Evolutionary conservation across 345 rosid species (phyloP), one percentile per base, ranked within the genome.

Genomic region (Stellera chamaejasme): DNA sequence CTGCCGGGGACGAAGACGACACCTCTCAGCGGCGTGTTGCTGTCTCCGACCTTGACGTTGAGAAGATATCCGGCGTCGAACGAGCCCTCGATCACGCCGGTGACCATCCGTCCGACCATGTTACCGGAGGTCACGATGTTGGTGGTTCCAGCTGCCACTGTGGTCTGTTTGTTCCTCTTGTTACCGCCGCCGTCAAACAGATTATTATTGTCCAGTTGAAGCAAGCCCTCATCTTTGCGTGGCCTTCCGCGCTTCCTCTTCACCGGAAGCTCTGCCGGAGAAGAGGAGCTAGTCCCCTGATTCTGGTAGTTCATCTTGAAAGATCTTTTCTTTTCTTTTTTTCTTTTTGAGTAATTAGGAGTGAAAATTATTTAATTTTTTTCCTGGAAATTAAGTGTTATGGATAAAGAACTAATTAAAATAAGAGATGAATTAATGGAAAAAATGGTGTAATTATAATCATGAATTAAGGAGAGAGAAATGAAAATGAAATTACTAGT

Each of bases 11-110:
- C 47, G 56, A 81, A 86, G 25, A 72, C 77, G 13, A 86, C 51
- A 52, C 95, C 95, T 64, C 75, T 75, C 45, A 83, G 76, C 49
- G 63, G 63, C 2, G 58, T 80, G 54, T 84, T 79, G 25, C 66
- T 64, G 59, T 72, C 77, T 11, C 72, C 75, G 13, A 84, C 77
- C 66, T 73, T 82, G 19, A 82, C 87, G 36, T 72, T 78, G 26
- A 87, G 73, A 48, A 82, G 60, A 54, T 84, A 87, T 28, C 95
- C 88, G 13, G 82, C 86, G 11, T 82, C 91, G 48, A 82, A 79
- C 25, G 79, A 55, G 56, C 83, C 82, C 56, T 79, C 91, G 10
- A 87, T 69, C 53, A 82, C 83, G 41, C 95, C 91, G 52, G 76
- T 60, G 55, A 87, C 73, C 50, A 32, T 51, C 64, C 78, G 66